These are phyloP conservation scores for Zygotorulaspora sp. DNA, from an alignment of 805 yeast species.

Conservation along the genomic window DNA sequence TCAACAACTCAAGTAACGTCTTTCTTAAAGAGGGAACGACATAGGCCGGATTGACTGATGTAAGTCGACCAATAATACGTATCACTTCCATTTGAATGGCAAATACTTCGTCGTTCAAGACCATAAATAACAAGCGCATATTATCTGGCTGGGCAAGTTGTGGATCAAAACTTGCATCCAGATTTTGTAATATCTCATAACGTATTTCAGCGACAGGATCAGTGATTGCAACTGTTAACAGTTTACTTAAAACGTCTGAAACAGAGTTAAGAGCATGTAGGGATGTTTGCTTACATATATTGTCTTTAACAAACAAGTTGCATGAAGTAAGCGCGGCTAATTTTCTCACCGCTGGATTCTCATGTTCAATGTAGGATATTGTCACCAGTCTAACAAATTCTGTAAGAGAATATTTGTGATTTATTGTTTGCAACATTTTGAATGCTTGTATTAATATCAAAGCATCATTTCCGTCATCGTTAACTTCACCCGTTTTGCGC, in stretches of 20 bases:
- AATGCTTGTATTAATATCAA: conserved; percentile 69
- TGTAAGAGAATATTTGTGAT: conserved; percentile 70
- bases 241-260: conserved; percentile 74
- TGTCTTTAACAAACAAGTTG: conserved; percentile 67
- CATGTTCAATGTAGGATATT: conserved; percentile 78
- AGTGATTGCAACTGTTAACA: conserved; percentile 77
- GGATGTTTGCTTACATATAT: conserved; percentile 80
- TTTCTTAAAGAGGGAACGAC: conserved; percentile 90
- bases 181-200: conserved; percentile 65
- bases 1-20: conserved; percentile 75
- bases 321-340: conserved; percentile 83
- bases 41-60: conserved; percentile 88
- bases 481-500: conserved; percentile 54
- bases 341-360: conserved; percentile 71
- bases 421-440: conserved; percentile 67
- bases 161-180: conserved; percentile 77
- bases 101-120: conserved; percentile 86
- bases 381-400: conserved; percentile 86
- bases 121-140: conserved; percentile 77
- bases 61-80: conserved; percentile 74
- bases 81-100: conserved; percentile 76
- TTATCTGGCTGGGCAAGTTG: conserved; percentile 93
- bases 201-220: conserved; percentile 87
- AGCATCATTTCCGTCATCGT: conserved; percentile 44
- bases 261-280: conserved; percentile 77